Percentiles rank a stretch among this genome's conserved stretches.
Evolutionary conservation across 345 rosid genomes (phyloP).

Genomic region (Hibiscus tridactylites): DNA sequence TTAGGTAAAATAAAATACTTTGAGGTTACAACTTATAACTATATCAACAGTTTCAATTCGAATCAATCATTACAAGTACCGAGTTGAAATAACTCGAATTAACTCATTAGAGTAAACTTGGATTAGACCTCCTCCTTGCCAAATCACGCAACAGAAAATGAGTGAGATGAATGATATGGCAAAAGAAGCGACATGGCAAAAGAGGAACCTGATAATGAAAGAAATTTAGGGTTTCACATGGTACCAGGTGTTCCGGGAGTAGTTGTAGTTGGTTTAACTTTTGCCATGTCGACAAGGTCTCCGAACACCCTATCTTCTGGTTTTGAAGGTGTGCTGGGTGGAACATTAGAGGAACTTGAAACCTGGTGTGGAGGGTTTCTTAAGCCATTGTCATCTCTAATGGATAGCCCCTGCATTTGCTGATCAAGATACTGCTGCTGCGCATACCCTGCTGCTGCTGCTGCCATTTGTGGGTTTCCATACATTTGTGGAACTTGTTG

Average conservation of each 20-base stretch:
- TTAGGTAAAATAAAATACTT: too few species aligned
- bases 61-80: too few species aligned
- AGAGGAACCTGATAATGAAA: too few species aligned
- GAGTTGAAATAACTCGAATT: too few species aligned
- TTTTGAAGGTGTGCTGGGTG: constrained; percentile 50
- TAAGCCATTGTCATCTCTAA: constrained; percentile 41
- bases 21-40: too few species aligned
- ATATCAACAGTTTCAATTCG: too few species aligned
- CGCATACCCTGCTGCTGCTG: constrained; percentile 20
- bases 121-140: too few species aligned
- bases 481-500: constrained; percentile 73
- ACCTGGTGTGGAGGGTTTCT: constrained; percentile 43
- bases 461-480: constrained; percentile 39
- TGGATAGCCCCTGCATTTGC: constrained; percentile 63
- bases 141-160: too few species aligned
- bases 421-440: constrained; percentile 69
- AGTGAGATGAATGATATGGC: too few species aligned
- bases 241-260: constrained; percentile 72
- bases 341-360: constrained; percentile 45
- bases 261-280: constrained; percentile 50
- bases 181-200: too few species aligned
- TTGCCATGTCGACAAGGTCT: constrained; percentile 88
- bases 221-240: constrained; percentile 36
- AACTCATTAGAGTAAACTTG: too few species aligned
- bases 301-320: constrained; percentile 76